Conservation (phyloP, 2,329 filamentous ascomycete genomes). For the Aspergillus amoenus region DNA sequence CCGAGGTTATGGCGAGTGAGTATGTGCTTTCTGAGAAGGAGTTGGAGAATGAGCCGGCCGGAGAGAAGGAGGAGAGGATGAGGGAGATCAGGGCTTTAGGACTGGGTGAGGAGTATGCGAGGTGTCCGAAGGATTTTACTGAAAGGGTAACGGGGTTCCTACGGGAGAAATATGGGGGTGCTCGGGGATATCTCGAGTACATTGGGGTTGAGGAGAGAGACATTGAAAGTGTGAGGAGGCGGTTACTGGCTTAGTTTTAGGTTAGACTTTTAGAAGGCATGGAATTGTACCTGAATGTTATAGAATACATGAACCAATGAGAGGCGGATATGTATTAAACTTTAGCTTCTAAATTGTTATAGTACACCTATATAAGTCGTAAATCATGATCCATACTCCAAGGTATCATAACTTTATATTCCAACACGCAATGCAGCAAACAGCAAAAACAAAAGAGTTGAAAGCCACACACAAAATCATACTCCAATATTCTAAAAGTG, state of each 20-base stretch:
- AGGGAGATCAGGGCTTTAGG: constrained; percentile 70
- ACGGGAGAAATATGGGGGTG: constrained; percentile 61
- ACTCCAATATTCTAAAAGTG: constrained; percentile 19
- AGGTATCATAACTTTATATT: constrained; percentile 1
- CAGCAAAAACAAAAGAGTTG: neutral
- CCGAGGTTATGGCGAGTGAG: constrained; percentile 65
- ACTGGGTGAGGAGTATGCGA: constrained; percentile 69
- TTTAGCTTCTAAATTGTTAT: neutral
- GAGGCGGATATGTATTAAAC: neutral
- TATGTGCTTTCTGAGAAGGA: constrained; percentile 66
- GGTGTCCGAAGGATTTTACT: constrained; percentile 66
- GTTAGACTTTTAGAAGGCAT: neutral
- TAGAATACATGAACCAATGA: neutral
- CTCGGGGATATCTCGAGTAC: constrained; percentile 62
- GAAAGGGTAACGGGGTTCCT: constrained; percentile 58
- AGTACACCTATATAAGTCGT: constrained; percentile 1
- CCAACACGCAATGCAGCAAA: neutral
- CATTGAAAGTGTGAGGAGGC: constrained; percentile 37
- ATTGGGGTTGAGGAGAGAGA: constrained; percentile 58
- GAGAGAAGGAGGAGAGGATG: constrained; percentile 63
- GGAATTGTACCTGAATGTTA: neutral
- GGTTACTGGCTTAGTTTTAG: constrained; percentile 25
- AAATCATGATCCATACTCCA: neutral
- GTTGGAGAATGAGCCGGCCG: constrained; percentile 59
- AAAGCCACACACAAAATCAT: neutral